Base-by-base conservation (phyloP, 176 grass and related monocot species). In the Cocos nucifera region DNA sequence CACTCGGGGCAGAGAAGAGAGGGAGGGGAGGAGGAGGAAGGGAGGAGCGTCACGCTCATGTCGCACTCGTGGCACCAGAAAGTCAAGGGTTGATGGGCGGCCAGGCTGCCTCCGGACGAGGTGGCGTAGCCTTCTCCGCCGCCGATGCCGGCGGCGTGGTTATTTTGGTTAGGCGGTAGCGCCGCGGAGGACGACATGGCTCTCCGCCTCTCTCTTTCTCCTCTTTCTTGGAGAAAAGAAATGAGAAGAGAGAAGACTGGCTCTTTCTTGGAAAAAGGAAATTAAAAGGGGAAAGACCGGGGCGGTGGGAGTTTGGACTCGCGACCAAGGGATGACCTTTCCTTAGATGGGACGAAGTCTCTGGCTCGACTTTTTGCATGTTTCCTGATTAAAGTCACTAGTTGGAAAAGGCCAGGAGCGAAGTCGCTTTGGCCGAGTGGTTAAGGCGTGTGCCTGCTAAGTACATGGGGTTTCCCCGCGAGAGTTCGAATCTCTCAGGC, bases 401-500 rank as follows among this genome's bases (percentile, higher is more conserved):
- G 7, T 8, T 1, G 32, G 0, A 12, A 10, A 1, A n/a, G n/a
- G n/a, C 0, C 32, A 12, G 12, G 0, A 9, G 0, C 32, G 14
- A 44, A 1, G 85, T 80, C 84, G 88, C 87, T 98, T 97, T 97
- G 87, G 92, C 87, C 87, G 93, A 97, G 87, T 98, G 93, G 87
- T 98, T 98, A 92, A 88, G 93, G 93, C 88, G 88, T 98, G 56
- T 22, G 56, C 18, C 56, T 58, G 56, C 17, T 21, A 58, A 58
- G 17, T 58, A 58, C 56, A 58, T 30, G 1, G 0, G 18, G 5
- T 51, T 58, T 35, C 87, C 93, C 93, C 93, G 87, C 92, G 87
- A 97, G 84, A 91, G 92, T 97, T 97, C 92, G 84, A 97, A 97
- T 97, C 92, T 97, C 92, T 97, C 92, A 97, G 87, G 92, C 84